A percentile compares a stretch with the other conserved stretches of the same genome.
These are phyloP conservation scores for Trichoderma harzianum DNA, from an alignment of 2,329 filamentous ascomycete genomes.

Conservation along the genomic window DNA sequence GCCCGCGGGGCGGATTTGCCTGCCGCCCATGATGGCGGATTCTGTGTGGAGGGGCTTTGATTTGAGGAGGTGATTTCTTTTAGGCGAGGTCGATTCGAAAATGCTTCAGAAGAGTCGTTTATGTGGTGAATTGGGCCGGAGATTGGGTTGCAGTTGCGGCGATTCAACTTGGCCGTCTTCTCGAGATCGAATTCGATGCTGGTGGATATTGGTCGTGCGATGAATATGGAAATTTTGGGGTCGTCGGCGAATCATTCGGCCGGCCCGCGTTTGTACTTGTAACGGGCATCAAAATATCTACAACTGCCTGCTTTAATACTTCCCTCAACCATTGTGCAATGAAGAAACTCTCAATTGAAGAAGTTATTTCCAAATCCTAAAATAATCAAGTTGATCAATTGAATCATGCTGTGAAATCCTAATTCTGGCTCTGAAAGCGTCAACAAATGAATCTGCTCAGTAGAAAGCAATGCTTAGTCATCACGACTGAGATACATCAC, in stretches of 20 bases:
- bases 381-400: not conserved
- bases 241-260: conserved; percentile 18
- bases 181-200: not conserved
- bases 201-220: not conserved
- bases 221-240: conserved; percentile 16
- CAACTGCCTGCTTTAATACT: not conserved
- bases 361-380: accelerated
- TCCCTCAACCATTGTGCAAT: not conserved
- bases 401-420: accelerated
- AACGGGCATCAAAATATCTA: not conserved
- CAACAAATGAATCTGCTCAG: not conserved
- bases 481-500: not conserved
- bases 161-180: not conserved
- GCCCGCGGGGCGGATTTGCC: conserved; percentile 45
- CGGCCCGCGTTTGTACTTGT: not conserved
- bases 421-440: not conserved
- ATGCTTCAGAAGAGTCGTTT: not conserved
- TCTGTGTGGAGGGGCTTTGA: not conserved
- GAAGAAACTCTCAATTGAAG: not conserved
- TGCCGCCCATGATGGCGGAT: conserved; percentile 36
- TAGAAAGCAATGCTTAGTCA: not conserved
- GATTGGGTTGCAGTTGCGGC: not conserved
- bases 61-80: not conserved
- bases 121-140: not conserved
- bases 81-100: not conserved